phyloP scores from a whole-genome alignment of 345 rosid species.

The Hirschfeldia incana region DNA sequence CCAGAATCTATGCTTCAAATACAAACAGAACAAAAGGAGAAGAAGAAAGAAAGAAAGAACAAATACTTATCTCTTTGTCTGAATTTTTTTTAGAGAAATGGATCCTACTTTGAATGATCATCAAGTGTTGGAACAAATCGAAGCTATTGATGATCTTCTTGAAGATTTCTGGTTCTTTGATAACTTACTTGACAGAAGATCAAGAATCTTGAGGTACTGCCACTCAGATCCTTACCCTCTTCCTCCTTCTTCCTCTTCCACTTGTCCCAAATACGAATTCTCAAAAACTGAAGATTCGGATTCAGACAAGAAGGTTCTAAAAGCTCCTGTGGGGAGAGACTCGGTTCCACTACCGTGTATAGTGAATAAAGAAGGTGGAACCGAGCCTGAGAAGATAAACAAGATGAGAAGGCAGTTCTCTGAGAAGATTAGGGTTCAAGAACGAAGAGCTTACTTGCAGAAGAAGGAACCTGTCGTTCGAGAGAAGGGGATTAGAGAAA shows the following conservation, averaged over 20 bases:
- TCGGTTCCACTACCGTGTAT: conserved; percentile 36
- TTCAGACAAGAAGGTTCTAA: conserved; percentile 20
- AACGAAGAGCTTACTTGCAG: conserved; percentile 35
- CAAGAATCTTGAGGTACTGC: conserved; percentile 52
- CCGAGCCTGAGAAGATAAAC: conserved; percentile 28
- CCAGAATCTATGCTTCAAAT: conserved; percentile 40
- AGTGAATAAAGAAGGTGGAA: conserved; percentile 31
- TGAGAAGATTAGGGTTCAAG: conserved; percentile 39
- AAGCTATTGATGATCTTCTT: conserved; percentile 60
- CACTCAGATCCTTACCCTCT: conserved; percentile 67
- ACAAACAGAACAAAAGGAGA: conserved; percentile 35
- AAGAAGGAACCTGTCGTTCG: conserved; percentile 25
- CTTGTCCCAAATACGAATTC: conserved; percentile 13
- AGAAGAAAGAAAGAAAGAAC: conserved; percentile 27
- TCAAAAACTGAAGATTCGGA: conserved; percentile 15
- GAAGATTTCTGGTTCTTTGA: conserved; percentile 81
- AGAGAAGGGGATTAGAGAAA: conserved; percentile 26
- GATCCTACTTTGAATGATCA: conserved; percentile 30
- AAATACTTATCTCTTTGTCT: conserved; percentile 35
- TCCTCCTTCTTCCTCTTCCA: conserved; percentile 34
- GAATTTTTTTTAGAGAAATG: background rate
- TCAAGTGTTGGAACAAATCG: conserved; percentile 32
- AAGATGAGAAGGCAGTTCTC: conserved; percentile 49
- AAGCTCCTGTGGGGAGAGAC: conserved; percentile 18
- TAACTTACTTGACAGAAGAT: conserved; percentile 45